Percentiles rank a stretch among this genome's conserved stretches.
Conservation (phyloP, 495 filamentous ascomycete genomes). For the Penicillium waksmanii region DNA sequence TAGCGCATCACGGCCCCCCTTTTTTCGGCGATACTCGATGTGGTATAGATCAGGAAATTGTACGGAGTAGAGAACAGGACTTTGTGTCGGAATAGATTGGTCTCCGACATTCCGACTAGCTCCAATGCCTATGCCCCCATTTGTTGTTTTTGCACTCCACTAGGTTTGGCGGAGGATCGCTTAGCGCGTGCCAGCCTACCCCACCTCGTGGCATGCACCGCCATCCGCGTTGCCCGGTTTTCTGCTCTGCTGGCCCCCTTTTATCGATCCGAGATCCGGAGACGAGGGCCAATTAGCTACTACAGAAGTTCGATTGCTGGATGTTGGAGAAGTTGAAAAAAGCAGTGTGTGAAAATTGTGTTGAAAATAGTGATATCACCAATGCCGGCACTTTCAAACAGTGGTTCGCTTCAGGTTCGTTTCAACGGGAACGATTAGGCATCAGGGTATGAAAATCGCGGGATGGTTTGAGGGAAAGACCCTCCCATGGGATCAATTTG, state of each 20-base stretch:
- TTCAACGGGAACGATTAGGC: background rate
- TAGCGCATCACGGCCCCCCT: conserved; percentile 9
- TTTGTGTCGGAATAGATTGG: conserved; percentile 12
- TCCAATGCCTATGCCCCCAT: conserved; percentile 6
- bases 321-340: background rate
- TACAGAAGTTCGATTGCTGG: background rate
- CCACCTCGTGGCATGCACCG: conserved; percentile 13
- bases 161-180: conserved; percentile 10
- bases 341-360: background rate
- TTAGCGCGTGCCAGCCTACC: conserved; percentile 10
- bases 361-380: background rate
- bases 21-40: conserved; percentile 11
- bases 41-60: conserved; percentile 9
- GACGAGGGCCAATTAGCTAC: background rate
- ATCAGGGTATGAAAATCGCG: background rate
- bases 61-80: background rate
- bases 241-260: background rate
- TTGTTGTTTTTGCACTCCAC: conserved; percentile 12
- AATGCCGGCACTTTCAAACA: conserved; percentile 1
- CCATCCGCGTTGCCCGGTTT: conserved; percentile 3
- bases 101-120: conserved; percentile 17
- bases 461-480: conserved; percentile 2
- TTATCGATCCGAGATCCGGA: conserved; percentile 12
- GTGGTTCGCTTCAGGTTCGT: conserved; percentile 13
- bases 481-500: conserved; percentile 13